Evolutionary conservation across 768 basidiomycete genomes (phyloP).

Genomic region (Suillus discolor): DNA sequence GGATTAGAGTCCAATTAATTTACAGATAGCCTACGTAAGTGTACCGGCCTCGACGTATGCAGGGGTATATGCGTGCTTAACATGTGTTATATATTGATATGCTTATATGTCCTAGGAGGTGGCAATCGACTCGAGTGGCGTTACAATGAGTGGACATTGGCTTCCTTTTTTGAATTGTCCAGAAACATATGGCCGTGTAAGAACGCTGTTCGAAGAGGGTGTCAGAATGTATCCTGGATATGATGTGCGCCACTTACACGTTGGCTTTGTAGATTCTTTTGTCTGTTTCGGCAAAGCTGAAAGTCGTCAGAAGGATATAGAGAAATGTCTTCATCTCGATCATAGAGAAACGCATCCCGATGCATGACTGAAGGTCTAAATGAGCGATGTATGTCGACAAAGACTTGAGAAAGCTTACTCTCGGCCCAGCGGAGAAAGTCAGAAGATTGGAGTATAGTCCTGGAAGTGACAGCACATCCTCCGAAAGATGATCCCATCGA

Average conservation of each 20-base stretch:
- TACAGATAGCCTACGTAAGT: not conserved
- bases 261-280: slow-evolving; percentile 59
- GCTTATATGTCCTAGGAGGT: not conserved
- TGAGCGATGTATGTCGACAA: slow-evolving; percentile 2
- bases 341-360: slow-evolving; percentile 80
- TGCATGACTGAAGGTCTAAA: slow-evolving; percentile 61
- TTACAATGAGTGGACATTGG: slow-evolving; percentile 62
- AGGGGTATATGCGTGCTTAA: not conserved
- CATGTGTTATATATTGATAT: not conserved
- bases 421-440: slow-evolving; percentile 80
- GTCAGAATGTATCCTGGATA: slow-evolving; percentile 3
- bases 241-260: slow-evolving; percentile 47
- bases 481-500: slow-evolving; percentile 77
- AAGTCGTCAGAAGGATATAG: slow-evolving; percentile 68
- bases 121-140: slow-evolving; percentile 12
- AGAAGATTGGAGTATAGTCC: slow-evolving; percentile 73
- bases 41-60: not conserved
- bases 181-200: slow-evolving; percentile 64
- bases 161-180: slow-evolving; percentile 59
- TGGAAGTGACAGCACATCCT: slow-evolving; percentile 64
- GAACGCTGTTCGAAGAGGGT: slow-evolving; percentile 42
- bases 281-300: slow-evolving; percentile 56
- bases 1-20: not conserved
- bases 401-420: slow-evolving; percentile 48
- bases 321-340: slow-evolving; percentile 83